A percentile compares a stretch with the other conserved stretches of the same genome.
phyloP scores from a whole-genome alignment of 2,329 filamentous ascomycete genomes.

The Colletotrichum abscissum region DNA sequence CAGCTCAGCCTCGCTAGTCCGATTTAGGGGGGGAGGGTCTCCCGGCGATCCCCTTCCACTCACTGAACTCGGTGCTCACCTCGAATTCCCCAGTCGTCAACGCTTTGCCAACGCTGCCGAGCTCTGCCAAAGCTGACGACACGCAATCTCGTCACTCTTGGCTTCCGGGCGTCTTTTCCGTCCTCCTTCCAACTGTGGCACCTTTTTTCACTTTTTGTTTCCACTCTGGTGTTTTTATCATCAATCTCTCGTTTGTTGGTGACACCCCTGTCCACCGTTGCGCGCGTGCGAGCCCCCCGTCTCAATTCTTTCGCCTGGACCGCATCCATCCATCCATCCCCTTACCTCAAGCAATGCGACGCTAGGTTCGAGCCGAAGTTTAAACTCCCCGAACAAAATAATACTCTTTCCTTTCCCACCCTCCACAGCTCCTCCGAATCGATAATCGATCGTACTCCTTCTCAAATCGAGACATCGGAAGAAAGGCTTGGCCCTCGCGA shows the following conservation, averaged over 20 bases:
- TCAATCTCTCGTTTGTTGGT: neutral
- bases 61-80: neutral
- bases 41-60: slow-evolving; percentile 20
- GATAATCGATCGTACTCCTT: neutral
- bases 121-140: slow-evolving; percentile 28
- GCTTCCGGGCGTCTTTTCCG: slow-evolving; percentile 18
- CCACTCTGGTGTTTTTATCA: neutral
- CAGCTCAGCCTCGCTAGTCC: slow-evolving; percentile 35
- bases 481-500: slow-evolving; percentile 24
- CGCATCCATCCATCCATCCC: neutral
- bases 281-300: neutral
- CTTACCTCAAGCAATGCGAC: slow-evolving; percentile 28
- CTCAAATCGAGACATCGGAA: slow-evolving; percentile 2
- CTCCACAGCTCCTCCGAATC: neutral
- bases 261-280: neutral
- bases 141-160: slow-evolving; percentile 33
- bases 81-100: slow-evolving; percentile 20
- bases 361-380: slow-evolving; percentile 30
- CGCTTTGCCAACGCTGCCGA: slow-evolving; percentile 12
- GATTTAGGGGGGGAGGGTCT: slow-evolving; percentile 30
- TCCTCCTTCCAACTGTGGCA: neutral
- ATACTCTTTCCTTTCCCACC: neutral
- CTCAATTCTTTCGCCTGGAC: neutral
- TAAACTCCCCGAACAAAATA: slow-evolving; percentile 8
- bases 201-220: neutral